These are phyloP conservation scores for Plantago coronopus DNA, from an alignment of 305 asterid genomes.

Conservation along the genomic window DNA sequence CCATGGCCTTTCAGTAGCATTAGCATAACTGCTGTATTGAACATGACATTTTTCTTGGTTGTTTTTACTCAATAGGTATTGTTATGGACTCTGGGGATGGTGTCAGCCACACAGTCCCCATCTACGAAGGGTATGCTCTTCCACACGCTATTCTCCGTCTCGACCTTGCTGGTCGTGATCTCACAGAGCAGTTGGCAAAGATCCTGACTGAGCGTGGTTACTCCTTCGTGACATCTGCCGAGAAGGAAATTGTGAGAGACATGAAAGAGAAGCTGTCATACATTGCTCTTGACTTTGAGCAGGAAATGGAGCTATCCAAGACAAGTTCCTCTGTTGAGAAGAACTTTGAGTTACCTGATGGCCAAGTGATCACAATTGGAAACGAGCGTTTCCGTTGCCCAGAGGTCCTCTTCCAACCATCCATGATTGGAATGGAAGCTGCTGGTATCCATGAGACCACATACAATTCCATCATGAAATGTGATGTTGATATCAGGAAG, in stretches of 20 bases:
- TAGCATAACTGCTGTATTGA: background rate
- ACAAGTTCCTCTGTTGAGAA: conserved; percentile 28
- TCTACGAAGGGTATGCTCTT: conserved; percentile 31
- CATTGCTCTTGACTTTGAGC: conserved; percentile 33
- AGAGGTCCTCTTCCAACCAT: conserved; percentile 31
- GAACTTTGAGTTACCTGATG: conserved; percentile 33
- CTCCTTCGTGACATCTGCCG: conserved; percentile 28
- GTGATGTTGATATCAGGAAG: conserved; percentile 33
- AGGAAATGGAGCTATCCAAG: conserved; percentile 30
- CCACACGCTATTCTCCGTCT: conserved; percentile 35
- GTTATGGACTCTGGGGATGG: conserved; percentile 38
- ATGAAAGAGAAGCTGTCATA: conserved; percentile 31
- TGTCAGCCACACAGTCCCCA: conserved; percentile 33
- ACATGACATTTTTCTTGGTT: background rate
- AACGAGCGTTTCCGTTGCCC: conserved; percentile 38
- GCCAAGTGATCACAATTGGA: conserved; percentile 33
- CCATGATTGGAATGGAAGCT: conserved; percentile 33
- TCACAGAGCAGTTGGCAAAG: conserved; percentile 24
- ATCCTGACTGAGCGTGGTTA: conserved; percentile 34
- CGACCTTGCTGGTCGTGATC: conserved; percentile 34
- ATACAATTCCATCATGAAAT: conserved; percentile 31
- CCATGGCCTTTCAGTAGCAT: background rate
- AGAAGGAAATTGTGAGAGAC: conserved; percentile 36
- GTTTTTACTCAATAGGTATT: conserved; percentile 20
- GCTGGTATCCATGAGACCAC: conserved; percentile 34